Evolutionary conservation across 1,139 yeast genomes (phyloP).

Genomic region (Zygosaccharomyces pseudobailii): DNA sequence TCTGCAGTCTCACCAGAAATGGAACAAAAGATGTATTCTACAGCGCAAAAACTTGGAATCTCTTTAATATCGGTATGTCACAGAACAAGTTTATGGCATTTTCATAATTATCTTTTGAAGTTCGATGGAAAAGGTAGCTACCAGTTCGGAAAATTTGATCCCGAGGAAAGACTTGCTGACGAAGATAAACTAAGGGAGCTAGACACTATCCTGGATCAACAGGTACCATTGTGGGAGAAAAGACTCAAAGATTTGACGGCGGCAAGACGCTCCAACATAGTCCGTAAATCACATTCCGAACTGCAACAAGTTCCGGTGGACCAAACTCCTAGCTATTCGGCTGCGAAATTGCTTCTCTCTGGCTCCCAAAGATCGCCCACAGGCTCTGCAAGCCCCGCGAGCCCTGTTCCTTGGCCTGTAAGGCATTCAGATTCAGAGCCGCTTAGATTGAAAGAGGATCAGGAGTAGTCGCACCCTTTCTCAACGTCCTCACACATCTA

Average conservation of each 20-base stretch:
- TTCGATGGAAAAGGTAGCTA: constrained; percentile 83
- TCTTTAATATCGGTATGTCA: constrained; percentile 89
- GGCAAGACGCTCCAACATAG: constrained; percentile 36
- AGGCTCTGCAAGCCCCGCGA: not conserved
- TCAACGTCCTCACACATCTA: not conserved
- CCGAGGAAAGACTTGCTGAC: constrained; percentile 58
- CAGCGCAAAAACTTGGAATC: constrained; percentile 76
- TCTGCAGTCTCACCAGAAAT: constrained; percentile 88
- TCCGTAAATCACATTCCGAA: constrained; percentile 31
- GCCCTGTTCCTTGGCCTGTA: not conserved
- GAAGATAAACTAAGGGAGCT: constrained; percentile 68
- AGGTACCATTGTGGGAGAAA: constrained; percentile 61
- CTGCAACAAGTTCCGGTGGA: constrained; percentile 8
- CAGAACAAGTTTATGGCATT: constrained; percentile 88
- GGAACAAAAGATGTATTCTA: constrained; percentile 84
- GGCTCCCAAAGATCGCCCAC: not conserved
- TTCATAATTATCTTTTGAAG: constrained; percentile 76
- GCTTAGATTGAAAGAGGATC: not conserved
- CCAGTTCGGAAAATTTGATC: constrained; percentile 63
- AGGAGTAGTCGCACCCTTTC: not conserved
- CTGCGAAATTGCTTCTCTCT: not conserved
- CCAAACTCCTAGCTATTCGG: not conserved
- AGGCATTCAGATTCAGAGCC: not conserved
- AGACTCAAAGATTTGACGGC: constrained; percentile 55
- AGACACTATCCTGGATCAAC: constrained; percentile 58